Evolutionary conservation across 116 monocot genomes (phyloP).

Genomic region (Zostera marina): DNA sequence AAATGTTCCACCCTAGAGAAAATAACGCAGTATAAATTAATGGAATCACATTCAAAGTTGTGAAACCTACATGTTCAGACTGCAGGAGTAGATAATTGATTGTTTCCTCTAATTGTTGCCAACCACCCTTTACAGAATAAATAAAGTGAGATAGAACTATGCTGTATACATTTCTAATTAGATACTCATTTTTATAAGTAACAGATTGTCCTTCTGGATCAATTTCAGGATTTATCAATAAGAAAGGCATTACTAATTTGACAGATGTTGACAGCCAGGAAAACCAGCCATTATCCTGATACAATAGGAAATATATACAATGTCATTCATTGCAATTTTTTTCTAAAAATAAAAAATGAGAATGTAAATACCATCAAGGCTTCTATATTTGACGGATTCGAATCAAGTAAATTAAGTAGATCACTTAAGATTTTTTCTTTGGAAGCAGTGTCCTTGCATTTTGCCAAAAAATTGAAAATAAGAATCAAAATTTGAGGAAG

Average conservation of each 20-base stretch:
- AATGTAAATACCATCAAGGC: slow-evolving; percentile 55
- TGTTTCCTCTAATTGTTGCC: slow-evolving; percentile 83
- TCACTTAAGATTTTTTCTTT: slow-evolving; percentile 55
- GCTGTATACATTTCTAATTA: slow-evolving; percentile 67
- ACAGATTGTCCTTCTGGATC: slow-evolving; percentile 8
- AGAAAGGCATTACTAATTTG: slow-evolving; percentile 15
- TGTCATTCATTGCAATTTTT: slow-evolving; percentile 1
- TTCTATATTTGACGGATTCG: slow-evolving; percentile 84
- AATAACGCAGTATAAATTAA: neutral
- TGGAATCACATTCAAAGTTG: neutral
- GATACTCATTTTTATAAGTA: slow-evolving; percentile 30
- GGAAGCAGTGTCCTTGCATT: slow-evolving; percentile 34
- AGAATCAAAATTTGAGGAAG: slow-evolving; percentile 80
- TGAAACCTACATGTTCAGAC: slow-evolving; percentile 33
- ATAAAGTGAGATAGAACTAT: slow-evolving; percentile 74
- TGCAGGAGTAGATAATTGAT: slow-evolving; percentile 61
- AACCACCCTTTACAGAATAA: slow-evolving; percentile 80
- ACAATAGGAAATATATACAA: slow-evolving; percentile 8
- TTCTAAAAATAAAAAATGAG: slow-evolving; percentile 1
- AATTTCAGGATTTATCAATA: slow-evolving; percentile 18
- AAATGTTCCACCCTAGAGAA: neutral
- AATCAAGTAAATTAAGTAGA: slow-evolving; percentile 71
- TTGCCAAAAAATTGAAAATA: slow-evolving; percentile 76
- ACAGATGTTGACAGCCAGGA: slow-evolving; percentile 76
- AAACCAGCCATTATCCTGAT: slow-evolving; percentile 74